Conservation (phyloP, 108 stramenopile species). For the Discostella pseudostelligera region DNA sequence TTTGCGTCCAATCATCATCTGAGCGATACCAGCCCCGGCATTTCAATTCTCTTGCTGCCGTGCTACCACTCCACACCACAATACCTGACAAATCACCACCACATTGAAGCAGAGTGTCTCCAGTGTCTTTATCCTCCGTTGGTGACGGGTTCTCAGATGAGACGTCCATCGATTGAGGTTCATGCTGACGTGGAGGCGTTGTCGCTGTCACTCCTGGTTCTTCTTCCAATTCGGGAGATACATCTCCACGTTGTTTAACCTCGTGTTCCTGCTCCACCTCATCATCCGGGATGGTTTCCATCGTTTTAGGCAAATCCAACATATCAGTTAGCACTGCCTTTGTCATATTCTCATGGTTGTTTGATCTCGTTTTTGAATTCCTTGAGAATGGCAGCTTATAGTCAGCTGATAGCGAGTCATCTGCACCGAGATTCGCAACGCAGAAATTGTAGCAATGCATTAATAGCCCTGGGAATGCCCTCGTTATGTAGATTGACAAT, state of each 20-base stretch:
- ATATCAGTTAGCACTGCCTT: constrained; percentile 6
- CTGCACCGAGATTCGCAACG: constrained; percentile 36
- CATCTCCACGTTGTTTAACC: constrained; percentile 2
- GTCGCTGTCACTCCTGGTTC: constrained; percentile 12
- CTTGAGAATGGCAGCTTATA: constrained; percentile 47
- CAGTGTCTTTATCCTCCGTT: constrained; percentile 2
- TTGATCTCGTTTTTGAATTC: neutral
- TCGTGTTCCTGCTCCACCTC: constrained; percentile 17
- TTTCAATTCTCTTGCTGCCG: constrained; percentile 67
- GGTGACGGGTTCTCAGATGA: neutral
- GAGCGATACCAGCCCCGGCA: constrained; percentile 84
- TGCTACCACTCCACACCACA: constrained; percentile 82
- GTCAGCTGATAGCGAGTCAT: constrained; percentile 61
- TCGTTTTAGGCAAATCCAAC: constrained; percentile 6
- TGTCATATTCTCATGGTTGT: neutral
- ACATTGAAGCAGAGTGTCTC: neutral
- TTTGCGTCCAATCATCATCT: constrained; percentile 77
- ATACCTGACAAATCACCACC: constrained; percentile 63
- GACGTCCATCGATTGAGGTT: neutral
- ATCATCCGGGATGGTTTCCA: constrained; percentile 34
- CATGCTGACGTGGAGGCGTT: constrained; percentile 2
- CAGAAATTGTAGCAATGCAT: constrained; percentile 89
- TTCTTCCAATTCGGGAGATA: constrained; percentile 16
- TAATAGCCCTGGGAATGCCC: constrained; percentile 77
- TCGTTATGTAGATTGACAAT: constrained; percentile 74